phyloP scores from a whole-genome alignment of 2,329 filamentous ascomycete genomes.

The Paecilomyces variotii region DNA sequence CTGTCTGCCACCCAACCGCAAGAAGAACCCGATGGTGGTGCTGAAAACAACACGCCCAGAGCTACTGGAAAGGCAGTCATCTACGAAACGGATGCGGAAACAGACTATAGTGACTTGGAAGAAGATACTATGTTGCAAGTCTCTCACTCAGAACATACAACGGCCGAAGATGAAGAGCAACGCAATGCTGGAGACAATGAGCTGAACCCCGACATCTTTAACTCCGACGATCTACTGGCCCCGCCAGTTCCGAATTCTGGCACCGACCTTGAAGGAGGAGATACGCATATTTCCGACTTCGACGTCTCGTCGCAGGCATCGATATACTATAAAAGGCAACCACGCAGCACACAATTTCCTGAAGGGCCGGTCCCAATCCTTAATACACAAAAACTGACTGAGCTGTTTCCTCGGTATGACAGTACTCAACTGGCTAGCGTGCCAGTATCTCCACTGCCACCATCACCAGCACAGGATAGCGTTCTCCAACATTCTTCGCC shows the following conservation, averaged over 20 bases:
- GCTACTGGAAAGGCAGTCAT: slow-evolving; percentile 25
- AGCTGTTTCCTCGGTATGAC: slow-evolving; percentile 28
- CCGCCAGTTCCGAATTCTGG: slow-evolving; percentile 14
- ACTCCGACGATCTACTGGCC: slow-evolving; percentile 27
- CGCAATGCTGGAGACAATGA: slow-evolving; percentile 2
- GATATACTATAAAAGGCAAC: slow-evolving; percentile 28
- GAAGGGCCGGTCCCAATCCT: slow-evolving; percentile 26
- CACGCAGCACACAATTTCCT: slow-evolving; percentile 29
- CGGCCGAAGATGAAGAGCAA: not conserved
- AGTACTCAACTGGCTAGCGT: slow-evolving; percentile 9
- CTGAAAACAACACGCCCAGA: slow-evolving; percentile 3
- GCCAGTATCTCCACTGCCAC: slow-evolving; percentile 4
- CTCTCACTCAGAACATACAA: slow-evolving; percentile 6
- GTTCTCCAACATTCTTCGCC: slow-evolving; percentile 1
- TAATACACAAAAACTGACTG: slow-evolving; percentile 29
- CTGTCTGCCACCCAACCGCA: not conserved
- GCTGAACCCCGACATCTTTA: slow-evolving; percentile 11
- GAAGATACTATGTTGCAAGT: slow-evolving; percentile 13
- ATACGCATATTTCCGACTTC: slow-evolving; percentile 15
- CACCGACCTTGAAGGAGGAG: slow-evolving; percentile 14
- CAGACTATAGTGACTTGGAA: slow-evolving; percentile 21
- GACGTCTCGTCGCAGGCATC: slow-evolving; percentile 28
- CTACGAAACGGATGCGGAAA: slow-evolving; percentile 36
- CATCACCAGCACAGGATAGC: slow-evolving; percentile 3
- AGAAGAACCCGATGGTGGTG: not conserved